Base-by-base conservation (phyloP, 2,329 filamentous ascomycete species). In the Claviceps paspali region DNA sequence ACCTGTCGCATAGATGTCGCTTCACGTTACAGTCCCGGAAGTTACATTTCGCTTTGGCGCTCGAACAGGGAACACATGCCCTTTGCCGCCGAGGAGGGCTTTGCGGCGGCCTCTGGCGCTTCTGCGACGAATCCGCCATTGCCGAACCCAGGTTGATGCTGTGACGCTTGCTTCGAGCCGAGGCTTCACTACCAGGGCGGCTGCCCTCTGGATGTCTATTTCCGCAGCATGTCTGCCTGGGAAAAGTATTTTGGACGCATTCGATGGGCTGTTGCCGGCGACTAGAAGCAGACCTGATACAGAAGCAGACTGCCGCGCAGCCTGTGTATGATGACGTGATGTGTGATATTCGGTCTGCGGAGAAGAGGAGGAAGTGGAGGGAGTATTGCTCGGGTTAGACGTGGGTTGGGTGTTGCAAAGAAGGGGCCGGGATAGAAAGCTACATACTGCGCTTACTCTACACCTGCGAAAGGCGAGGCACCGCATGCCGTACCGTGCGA, bases 1-100 rank as follows among this genome's bases (percentile, higher is more conserved):
- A 52, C 54, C 54, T 47, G 28, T 56, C 49, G 23, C 54, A 56
- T 6, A 48, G 17, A 39, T 52, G 45, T 9, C 38, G 42, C 10
- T 33, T 28, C n/a, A 44, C 32, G 24, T 48, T 48, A 28, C 45
- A 40, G 18, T 45, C 41, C 33, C 41, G 45, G 29, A 56, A 57
- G 38, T 48, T 40, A 27, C 54, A 22, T 8, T 22, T 22, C 21
- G 5, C 21, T 8, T 8, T 22, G n/a, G n/a, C n/a, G n/a, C n/a
- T n/a, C n/a, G n/a, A n/a, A n/a, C n/a, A n/a, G n/a, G n/a, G n/a
- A n/a, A n/a, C n/a, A n/a, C n/a, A n/a, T n/a, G n/a, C n/a, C n/a
- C n/a, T n/a, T n/a, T n/a, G n/a, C n/a, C n/a, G n/a, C n/a, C n/a
- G n/a, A n/a, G n/a, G n/a, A n/a, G n/a, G n/a, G n/a, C n/a, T n/a